A percentile compares a stretch with the other conserved stretches of the same genome.
Conservation (phyloP, 1,284 basidiomycete species). For the Irpex lacteus region DNA sequence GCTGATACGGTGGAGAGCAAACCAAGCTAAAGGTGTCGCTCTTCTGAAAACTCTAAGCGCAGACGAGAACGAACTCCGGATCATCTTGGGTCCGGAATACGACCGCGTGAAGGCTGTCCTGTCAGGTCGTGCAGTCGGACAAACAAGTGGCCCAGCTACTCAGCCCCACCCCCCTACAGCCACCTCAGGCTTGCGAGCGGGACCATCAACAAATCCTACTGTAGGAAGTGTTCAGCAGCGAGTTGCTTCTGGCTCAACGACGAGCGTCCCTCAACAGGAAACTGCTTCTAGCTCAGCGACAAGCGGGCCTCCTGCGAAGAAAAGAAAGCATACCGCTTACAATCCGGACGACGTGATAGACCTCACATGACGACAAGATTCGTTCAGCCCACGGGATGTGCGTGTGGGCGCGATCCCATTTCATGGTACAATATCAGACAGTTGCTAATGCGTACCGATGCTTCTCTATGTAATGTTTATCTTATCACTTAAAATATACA, state of each 20-base stretch:
- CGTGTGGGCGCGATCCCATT: neutral
- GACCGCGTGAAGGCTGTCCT: neutral
- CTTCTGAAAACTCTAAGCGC: constrained; percentile 3
- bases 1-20: neutral
- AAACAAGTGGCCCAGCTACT: neutral
- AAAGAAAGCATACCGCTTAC: neutral
- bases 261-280: neutral
- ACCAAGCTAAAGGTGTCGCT: neutral
- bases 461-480: neutral
- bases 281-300: neutral
- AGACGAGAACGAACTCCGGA: constrained; percentile 4
- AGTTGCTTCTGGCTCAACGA: neutral
- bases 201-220: neutral
- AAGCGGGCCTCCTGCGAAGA: neutral
- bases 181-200: neutral
- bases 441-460: neutral
- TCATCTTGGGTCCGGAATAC: neutral
- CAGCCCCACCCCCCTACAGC: neutral
- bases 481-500: neutral
- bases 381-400: neutral
- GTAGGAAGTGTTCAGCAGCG: too few species aligned
- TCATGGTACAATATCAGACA: neutral
- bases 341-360: neutral
- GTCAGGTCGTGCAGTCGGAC: neutral
- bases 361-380: neutral